Evolutionary conservation across 441 rosid species (phyloP), one percentile per base, ranked within the genome.

Genomic region (Daphne laureola): DNA sequence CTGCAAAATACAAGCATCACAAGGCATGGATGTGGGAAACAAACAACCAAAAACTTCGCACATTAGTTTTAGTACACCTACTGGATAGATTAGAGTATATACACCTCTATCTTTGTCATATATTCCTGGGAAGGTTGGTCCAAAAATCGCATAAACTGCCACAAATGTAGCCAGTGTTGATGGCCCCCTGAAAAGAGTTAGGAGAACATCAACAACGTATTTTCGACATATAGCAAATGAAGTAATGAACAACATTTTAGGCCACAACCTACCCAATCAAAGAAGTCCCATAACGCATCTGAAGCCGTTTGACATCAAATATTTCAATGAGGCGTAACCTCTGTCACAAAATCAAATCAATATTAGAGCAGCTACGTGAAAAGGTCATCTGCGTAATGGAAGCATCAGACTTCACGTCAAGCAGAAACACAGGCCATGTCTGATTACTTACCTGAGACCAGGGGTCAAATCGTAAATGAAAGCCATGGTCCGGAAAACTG

Each of bases 401-500:
- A 25, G 31, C 9, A 26, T 3, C 12, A 14, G 55, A 55, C 25
- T 26, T 26, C 41, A 44, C 11, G 26, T 5, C 49, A 14, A 62
- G 23, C 55, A 21, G 27, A 46, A 3, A 38, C 43, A 25, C 16
- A 50, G 26, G 26, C 0, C 17, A 44, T 21, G 43, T 14, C 8
- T 27, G 17, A 52, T 59, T 46, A 2, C 41, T 15, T 54, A 92
- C 98, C 94, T 92, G 98, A 17, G 98, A 89, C 96, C 90, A 89
- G 44, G 98, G 96, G 76, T 92, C 98, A 57, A 92, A 92, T 8
- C 97, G 83, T 36, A 92, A 88, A 65, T 92, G 97, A 72, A 89
- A 92, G 4, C 97, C 98, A 57, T 89, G 97, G 75, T 92, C 97
- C 0, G 97, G 98, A 68, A 89, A 86, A 75, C 97, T 84, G 49